Base-by-base conservation (phyloP, 345 rosid species). In the Gossypium mustelinum region DNA sequence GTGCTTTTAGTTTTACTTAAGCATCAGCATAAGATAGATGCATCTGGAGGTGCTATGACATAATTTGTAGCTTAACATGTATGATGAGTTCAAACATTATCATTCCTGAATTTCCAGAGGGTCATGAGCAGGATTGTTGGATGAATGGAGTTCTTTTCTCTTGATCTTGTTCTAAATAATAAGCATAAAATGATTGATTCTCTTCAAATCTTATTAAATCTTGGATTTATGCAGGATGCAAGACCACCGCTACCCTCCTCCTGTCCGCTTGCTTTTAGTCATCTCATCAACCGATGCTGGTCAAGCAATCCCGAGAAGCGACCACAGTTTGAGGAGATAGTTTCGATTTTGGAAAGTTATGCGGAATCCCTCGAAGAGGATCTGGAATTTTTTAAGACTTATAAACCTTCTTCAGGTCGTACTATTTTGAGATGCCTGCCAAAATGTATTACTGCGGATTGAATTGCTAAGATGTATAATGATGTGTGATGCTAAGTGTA, bases 271-370 rank as follows among this genome's bases (percentile, higher is more conserved):
- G 97, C 90, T 4, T 76, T 89, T 13, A 82, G 80, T 58, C 84
- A 76, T 78, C 88, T 91, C 60, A 84, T 91, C 39, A 81, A 79
- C 52, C 73, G 85, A 63, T 91, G 97, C 79, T 89, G 94, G 97
- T 89, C 93, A 20, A 80, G 88, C 77, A 83, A 78, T 58, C 97
- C 92, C 2, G 51, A 77, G 2, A 86, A 82, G 74, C 77, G 96
- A 24, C 96, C 96, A 8, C 84, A 84, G 55, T 91, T 89, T 22
- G 77, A 82, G 65, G 84, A 87, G 86, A 87, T 89, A 75, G 89
- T 91, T 73, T 80, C 51, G 22, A 79, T 84, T 74, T 68, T 91
- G 79, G 90, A 87, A 68, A 78, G 79, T 7, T 91, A 87, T 55
- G 59, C 82, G 0, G 88, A 84, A 74, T 84, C 87, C 7, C 77